phyloP scores from a whole-genome alignment of 306 rosid genomes.

The Senna siamea region DNA sequence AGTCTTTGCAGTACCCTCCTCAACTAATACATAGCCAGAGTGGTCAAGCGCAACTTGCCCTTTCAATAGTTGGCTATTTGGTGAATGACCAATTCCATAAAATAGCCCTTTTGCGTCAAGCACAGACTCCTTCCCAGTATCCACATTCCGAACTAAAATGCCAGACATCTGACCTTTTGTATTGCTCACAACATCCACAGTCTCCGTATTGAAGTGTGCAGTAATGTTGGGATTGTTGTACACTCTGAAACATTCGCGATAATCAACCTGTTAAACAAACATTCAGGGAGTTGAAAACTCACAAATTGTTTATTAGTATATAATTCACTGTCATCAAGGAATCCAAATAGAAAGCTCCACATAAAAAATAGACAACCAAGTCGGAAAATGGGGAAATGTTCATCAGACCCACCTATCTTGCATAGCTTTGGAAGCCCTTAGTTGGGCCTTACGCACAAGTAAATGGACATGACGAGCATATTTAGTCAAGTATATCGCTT shows the following conservation, averaged over 20 bases:
- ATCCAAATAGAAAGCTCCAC: conserved; percentile 24
- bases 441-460: conserved; percentile 83
- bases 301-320: conserved; percentile 64
- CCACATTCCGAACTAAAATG: conserved; percentile 65
- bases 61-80: conserved; percentile 78
- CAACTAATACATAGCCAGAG: conserved; percentile 72
- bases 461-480: conserved; percentile 93
- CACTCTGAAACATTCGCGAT: conserved; percentile 99
- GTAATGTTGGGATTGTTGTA: conserved; percentile 86
- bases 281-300: conserved; percentile 95
- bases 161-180: conserved; percentile 93
- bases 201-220: conserved; percentile 87
- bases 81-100: conserved; percentile 95
- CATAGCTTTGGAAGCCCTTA: conserved; percentile 97
- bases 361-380: not conserved
- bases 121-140: conserved; percentile 74
- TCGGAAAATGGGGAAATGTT: conserved; percentile 34
- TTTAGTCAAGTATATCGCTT: conserved; percentile 88
- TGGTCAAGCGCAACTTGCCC: conserved; percentile 86
- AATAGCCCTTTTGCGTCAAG: conserved; percentile 89
- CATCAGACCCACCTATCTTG: conserved; percentile 87
- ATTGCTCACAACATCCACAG: conserved; percentile 91
- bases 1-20: conserved; percentile 78
- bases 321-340: conserved; percentile 46
- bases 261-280: conserved; percentile 99